These are phyloP conservation scores for Boletus calvinii DNA, from an alignment of 1,284 basidiomycete species.

Conservation along the genomic window DNA sequence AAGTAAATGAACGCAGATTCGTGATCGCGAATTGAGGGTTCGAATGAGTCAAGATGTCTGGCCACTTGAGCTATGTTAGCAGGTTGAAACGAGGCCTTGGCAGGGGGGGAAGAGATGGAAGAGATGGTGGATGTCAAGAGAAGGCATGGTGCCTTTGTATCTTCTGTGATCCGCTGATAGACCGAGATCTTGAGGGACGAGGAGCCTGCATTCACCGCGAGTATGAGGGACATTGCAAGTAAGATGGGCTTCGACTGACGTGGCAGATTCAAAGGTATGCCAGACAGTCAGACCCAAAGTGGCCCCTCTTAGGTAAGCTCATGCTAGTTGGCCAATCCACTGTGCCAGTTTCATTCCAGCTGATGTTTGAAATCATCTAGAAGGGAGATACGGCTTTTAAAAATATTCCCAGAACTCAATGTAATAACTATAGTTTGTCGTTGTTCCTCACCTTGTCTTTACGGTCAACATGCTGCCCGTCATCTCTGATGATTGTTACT, in stretches of 20 bases:
- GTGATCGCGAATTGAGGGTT: slow-evolving; percentile 51
- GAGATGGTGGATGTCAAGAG: slow-evolving; percentile 52
- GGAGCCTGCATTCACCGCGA: slow-evolving; percentile 70
- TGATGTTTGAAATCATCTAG: too few relatives aligned
- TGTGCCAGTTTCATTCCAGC: too few relatives aligned
- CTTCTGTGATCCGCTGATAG: slow-evolving; percentile 37
- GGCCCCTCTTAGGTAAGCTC: background rate
- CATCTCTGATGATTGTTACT: too few relatives aligned
- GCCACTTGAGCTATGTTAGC: slow-evolving; percentile 22
- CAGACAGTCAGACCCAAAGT: too few relatives aligned
- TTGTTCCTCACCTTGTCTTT: background rate
- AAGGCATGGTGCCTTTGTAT: slow-evolving; percentile 38
- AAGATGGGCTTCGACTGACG: too few relatives aligned
- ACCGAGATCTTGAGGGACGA: slow-evolving; percentile 78
- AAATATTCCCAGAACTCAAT: background rate
- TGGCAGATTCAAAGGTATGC: too few relatives aligned
- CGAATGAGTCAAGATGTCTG: slow-evolving; percentile 36
- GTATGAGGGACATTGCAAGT: slow-evolving; percentile 40
- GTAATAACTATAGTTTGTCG: background rate
- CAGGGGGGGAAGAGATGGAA: slow-evolving; percentile 56
- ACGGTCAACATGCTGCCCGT: background rate
- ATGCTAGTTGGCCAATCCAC: too few relatives aligned
- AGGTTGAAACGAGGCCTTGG: slow-evolving; percentile 47
- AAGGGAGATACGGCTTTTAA: too few relatives aligned
- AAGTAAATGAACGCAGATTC: slow-evolving; percentile 66